Evolutionary conservation across 768 basidiomycete species (phyloP), one percentile per base, ranked within the genome.

Genomic region (Naganishia vishniacii): DNA sequence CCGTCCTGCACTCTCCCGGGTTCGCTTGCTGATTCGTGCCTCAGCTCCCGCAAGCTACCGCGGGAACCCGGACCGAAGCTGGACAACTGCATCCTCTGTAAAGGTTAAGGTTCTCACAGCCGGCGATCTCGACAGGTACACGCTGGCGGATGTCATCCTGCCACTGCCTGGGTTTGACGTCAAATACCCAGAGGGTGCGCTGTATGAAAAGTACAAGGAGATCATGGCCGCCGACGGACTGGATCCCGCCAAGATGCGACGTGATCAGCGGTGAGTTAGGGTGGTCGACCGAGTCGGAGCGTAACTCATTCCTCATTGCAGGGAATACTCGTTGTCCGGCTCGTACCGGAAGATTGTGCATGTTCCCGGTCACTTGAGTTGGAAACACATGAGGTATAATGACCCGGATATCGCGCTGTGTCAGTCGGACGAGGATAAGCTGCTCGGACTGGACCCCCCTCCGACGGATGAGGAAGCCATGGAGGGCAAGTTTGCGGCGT

Each of bases 131-230:
- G 80, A 84, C 71, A 84, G 87, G 62, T 88, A 92, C 78, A 84
- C 86, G 16, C 90, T 98, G 66, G 90, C 91, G 72, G 94, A 99
- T 77, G 88, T 98, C 62, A 84, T 98, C 67, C 90, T 98, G 86
- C 93, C 95, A n/a, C 80, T 98, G 20, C 93, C 95, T 29, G 95
- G 95, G 3, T 91, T 85, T 68, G 90, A 94, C 71, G 90, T 98
- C 20, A 87, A 87, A 34, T 97, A 90, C 75, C 95, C 95, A 0
- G 88, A 86, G 3, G 92, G 92, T 13, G 70, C 80, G 20, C 83
- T 97, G n/a, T 91, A 92, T 26, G 87, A 93, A 69, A 82, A 84
- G 56, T 97, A 94, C 76, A 82, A 81, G 65, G 84, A 88, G 72
- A 91, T 89, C 73, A 81, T 99, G 68, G 80, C 79, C 65, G 81